Base-by-base conservation (phyloP, 495 filamentous ascomycete species). In the Penicillium argentinense region DNA sequence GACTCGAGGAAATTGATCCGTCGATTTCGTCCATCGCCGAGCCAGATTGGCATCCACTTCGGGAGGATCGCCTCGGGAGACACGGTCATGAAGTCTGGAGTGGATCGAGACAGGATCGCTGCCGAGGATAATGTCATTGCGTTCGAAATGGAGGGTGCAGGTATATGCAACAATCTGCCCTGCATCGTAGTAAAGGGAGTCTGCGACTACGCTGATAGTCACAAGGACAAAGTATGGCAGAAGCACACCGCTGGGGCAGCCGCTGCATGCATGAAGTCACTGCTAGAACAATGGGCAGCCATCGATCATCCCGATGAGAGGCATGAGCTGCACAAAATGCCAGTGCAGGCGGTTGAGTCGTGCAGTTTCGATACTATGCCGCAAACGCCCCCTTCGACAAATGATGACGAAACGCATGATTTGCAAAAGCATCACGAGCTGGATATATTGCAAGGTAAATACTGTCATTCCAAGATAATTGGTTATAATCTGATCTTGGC, bases 241-340 rank as follows among this genome's bases (percentile, higher is more conserved):
- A n/a, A 18, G 17, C 22, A 18, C 18, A 18, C 34, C 3, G 34
- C 34, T 16, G 16, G 13, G 18, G 22, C 34, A 5, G 34, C 34
- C 3, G 34, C 34, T 18, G 3, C 13, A 9, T 3, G 4, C 5
- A 30, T 33, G 25, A 47, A 16, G 19, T 18, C 45, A 29, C 5
- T 40, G 3, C 36, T 47, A 4, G 45, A 47, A 24, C 45, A 21
- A n/a, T n/a, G n/a, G n/a, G n/a, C n/a, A n/a, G n/a, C n/a, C n/a
- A n/a, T n/a, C n/a, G n/a, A n/a, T n/a, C n/a, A n/a, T n/a, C n/a
- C n/a, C n/a, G n/a, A n/a, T n/a, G n/a, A n/a, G n/a, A n/a, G n/a
- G n/a, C n/a, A n/a, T n/a, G n/a, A n/a, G n/a, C n/a, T n/a, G n/a
- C n/a, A n/a, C n/a, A n/a, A n/a, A n/a, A n/a, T n/a, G n/a, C n/a